Evolutionary conservation across 2,329 filamentous ascomycete species (phyloP), one percentile per base, ranked within the genome.

Genomic region (Coniochaeta ligniaria): DNA sequence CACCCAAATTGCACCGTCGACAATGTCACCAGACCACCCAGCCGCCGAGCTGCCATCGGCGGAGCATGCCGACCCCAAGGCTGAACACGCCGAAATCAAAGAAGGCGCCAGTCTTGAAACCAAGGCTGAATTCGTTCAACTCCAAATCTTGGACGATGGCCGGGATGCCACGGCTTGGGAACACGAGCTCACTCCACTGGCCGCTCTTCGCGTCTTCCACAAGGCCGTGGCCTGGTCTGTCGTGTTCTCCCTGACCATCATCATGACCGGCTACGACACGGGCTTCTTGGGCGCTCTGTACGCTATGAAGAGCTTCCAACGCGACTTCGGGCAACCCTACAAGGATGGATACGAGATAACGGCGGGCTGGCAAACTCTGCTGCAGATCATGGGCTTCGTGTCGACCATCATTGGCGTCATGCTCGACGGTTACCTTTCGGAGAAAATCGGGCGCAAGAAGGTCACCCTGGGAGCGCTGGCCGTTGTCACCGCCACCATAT

Each of bases 351-450:
- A n/a, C n/a, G n/a, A n/a, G n/a, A n/a, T n/a, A n/a, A n/a, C n/a
- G n/a, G n/a, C n/a, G n/a, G n/a, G n/a, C n/a, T 69, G 78, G 78
- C 77, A 80, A 63, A 71, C 75, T 2, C 76, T 70, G 1, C 65
- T 80, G 8, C 6, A 75, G 33, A 76, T 81, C 22, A 41, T 77
- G 1, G 78, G 78, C 0, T 67, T 77, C 3, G 67, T 75, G 45
- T 9, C 8, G 7, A 24, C 45, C 45, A 50, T 50, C 45, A 50
- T 50, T n/a, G 45, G 45, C 20, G 45, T 50, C 45, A 50, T 24
- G 7, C 45, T 50, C 45, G 45, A 9, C 45, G 45, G 45, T 3
- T 24, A 9, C 14, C 45, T 50, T 4, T 14, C 45, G 7, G n/a
- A 24, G 8, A 9, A 14, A 8, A n/a, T 50, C n/a, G 45, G 45